Percentiles rank a stretch among this genome's conserved stretches.
These are phyloP conservation scores for Lipomyces lipofer DNA, from an alignment of 805 yeast genomes.

Conservation along the genomic window DNA sequence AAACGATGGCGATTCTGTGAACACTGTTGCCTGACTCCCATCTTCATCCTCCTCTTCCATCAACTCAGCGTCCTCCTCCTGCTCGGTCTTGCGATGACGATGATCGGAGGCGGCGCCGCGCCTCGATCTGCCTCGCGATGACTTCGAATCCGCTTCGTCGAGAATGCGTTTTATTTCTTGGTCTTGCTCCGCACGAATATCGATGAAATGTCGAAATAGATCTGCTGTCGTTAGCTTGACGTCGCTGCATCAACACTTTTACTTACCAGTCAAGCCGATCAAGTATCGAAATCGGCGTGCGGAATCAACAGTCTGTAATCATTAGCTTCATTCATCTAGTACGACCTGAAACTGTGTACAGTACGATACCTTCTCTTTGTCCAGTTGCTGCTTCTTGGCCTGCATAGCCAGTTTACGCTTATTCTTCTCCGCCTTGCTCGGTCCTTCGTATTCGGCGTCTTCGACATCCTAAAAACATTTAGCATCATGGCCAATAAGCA, in stretches of 20 bases:
- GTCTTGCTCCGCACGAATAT: slow-evolving; percentile 77
- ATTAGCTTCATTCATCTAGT: neutral
- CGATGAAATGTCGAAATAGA: slow-evolving; percentile 83
- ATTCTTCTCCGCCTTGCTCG: slow-evolving; percentile 12
- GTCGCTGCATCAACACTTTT: too few species aligned
- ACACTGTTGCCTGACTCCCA: slow-evolving; percentile 55
- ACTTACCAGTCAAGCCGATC: slow-evolving; percentile 60
- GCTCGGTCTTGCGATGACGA: slow-evolving; percentile 84
- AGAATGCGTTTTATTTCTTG: slow-evolving; percentile 51
- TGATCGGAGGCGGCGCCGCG: slow-evolving; percentile 37
- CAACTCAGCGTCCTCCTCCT: slow-evolving; percentile 93
- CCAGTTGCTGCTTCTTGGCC: slow-evolving; percentile 28
- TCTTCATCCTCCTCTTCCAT: slow-evolving; percentile 75
- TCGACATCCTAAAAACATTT: slow-evolving; percentile 7
- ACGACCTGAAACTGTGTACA: neutral
- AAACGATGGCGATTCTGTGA: slow-evolving; percentile 82
- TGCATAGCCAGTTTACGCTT: slow-evolving; percentile 33
- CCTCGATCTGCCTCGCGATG: slow-evolving; percentile 31
- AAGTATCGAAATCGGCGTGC: slow-evolving; percentile 78
- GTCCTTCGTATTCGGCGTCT: neutral
- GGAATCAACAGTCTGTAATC: slow-evolving; percentile 56
- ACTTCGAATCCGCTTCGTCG: slow-evolving; percentile 36
- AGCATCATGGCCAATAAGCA: neutral
- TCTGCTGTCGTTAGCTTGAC: slow-evolving; percentile 43
- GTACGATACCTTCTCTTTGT: slow-evolving; percentile 26